These are phyloP conservation scores for Ganoderma resinaceum DNA, from an alignment of 1,284 basidiomycete genomes.

Conservation along the genomic window DNA sequence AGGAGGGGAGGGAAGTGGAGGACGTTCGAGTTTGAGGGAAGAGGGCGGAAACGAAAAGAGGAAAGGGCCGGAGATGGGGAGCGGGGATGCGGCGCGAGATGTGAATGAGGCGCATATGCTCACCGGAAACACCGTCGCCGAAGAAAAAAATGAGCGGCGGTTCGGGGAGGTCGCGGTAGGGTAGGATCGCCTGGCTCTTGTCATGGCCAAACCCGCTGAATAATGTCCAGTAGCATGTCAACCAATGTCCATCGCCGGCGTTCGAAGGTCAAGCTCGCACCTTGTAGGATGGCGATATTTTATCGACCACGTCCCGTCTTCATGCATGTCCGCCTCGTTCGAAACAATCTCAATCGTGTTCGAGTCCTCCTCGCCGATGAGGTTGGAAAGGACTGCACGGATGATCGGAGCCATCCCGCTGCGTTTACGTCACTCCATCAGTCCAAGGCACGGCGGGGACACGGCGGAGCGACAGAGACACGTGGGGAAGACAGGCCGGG, in stretches of 20 bases:
- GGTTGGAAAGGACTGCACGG: conserved; percentile 83
- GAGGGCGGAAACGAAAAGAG: neutral
- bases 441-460: neutral
- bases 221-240: neutral
- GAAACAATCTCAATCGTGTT: conserved; percentile 87
- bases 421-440: conserved; percentile 6
- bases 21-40: no score
- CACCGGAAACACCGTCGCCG: conserved; percentile 92
- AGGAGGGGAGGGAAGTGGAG: no score
- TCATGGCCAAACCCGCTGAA: conserved; percentile 88
- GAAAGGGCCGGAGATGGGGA: neutral
- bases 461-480: no score
- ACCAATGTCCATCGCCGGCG: neutral
- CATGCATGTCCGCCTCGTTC: conserved; percentile 78
- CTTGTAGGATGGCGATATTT: conserved; percentile 89
- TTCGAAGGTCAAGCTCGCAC: conserved; percentile 44
- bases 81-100: neutral
- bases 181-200: conserved; percentile 90
- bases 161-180: conserved; percentile 74
- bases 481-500: neutral
- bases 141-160: conserved; percentile 92
- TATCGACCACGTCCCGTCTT: conserved; percentile 84
- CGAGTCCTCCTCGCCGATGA: conserved; percentile 78
- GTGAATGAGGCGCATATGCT: conserved; percentile 31
- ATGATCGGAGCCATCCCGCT: conserved; percentile 95